These are phyloP conservation scores for Mortierella sp. DNA, from an alignment of 371 early-diverging fungal genomes.

Conservation along the genomic window DNA sequence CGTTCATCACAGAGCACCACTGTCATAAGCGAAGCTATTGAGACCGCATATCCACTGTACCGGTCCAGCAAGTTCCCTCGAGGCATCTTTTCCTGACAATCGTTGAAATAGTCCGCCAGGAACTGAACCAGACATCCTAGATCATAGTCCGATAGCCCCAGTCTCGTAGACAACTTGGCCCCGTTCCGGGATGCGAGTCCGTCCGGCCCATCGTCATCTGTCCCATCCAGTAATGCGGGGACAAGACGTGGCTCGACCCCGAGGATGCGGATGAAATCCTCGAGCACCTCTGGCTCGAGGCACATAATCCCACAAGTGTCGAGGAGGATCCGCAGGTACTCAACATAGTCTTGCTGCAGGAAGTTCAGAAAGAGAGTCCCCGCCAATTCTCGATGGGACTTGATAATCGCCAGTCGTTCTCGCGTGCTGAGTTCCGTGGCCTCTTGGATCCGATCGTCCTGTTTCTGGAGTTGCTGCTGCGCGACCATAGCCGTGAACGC, in stretches of 20 bases:
- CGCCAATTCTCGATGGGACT: constrained; percentile 48
- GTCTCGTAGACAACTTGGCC: constrained; percentile 6
- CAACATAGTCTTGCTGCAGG: constrained; percentile 42
- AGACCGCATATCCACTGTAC: constrained; percentile 39
- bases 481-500: constrained; percentile 40
- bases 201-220: constrained; percentile 12
- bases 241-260: constrained; percentile 46
- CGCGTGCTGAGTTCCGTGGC: constrained; percentile 35
- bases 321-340: constrained; percentile 45
- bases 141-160: constrained; percentile 43
- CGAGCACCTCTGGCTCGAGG: constrained; percentile 43
- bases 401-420: constrained; percentile 47
- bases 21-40: constrained; percentile 42
- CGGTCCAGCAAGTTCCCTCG: constrained; percentile 44
- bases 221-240: constrained; percentile 35
- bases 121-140: constrained; percentile 34
- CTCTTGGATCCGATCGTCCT: constrained; percentile 42
- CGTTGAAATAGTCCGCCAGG: constrained; percentile 31
- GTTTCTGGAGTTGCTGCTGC: constrained; percentile 42
- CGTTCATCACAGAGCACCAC: constrained; percentile 46
- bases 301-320: constrained; percentile 51
- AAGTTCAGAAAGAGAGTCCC: constrained; percentile 43
- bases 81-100: constrained; percentile 24
- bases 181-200: background rate
- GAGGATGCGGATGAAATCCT: constrained; percentile 50